A percentile compares a stretch with the other conserved stretches of the same genome.
phyloP scores from a whole-genome alignment of 179 eudicot genomes.

The Pouteria campechiana region DNA sequence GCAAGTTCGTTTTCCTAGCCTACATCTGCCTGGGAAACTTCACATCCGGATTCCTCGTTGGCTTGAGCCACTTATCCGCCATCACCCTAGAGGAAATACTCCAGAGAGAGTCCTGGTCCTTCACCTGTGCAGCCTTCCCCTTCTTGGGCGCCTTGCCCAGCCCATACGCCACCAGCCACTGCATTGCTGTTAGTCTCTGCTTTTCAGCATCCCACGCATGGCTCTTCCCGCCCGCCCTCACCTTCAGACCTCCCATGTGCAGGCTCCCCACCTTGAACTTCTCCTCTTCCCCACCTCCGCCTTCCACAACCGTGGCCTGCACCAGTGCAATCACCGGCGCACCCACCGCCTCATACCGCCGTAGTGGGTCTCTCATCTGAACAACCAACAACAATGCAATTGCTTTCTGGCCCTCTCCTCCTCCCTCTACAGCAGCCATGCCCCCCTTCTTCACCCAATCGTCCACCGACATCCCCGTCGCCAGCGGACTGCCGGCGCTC shows the following conservation, averaged over 20 bases:
- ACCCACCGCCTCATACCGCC: slow-evolving; percentile 86
- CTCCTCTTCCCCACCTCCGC: slow-evolving; percentile 18
- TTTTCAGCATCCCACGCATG: slow-evolving; percentile 78
- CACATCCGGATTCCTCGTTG: slow-evolving; percentile 78
- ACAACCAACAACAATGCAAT: slow-evolving; percentile 32
- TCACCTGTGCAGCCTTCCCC: slow-evolving; percentile 21
- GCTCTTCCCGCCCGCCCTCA: slow-evolving; percentile 35
- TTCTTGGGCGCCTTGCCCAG: slow-evolving; percentile 53
- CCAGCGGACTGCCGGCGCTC: slow-evolving; percentile 21
- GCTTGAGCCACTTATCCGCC: slow-evolving; percentile 98
- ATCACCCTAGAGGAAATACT: slow-evolving; percentile 83
- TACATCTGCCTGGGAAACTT: slow-evolving; percentile 42
- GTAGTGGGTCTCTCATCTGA: slow-evolving; percentile 73
- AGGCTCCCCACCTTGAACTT: slow-evolving; percentile 50
- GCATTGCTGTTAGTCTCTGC: slow-evolving; percentile 81
- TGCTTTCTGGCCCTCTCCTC: slow-evolving; percentile 7
- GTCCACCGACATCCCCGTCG: slow-evolving; percentile 56
- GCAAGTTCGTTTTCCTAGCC: too few species aligned
- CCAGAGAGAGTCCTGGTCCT: slow-evolving; percentile 66
- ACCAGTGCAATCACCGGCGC: slow-evolving; percentile 62
- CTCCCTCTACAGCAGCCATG: background rate
- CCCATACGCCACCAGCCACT: slow-evolving; percentile 76
- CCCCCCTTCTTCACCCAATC: slow-evolving; percentile 46
- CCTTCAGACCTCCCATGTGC: slow-evolving; percentile 73
- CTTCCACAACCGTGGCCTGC: slow-evolving; percentile 28